Evolutionary conservation across 352 stramenopile genomes (phyloP).

Genomic region (Peronosclerospora sorghi): DNA sequence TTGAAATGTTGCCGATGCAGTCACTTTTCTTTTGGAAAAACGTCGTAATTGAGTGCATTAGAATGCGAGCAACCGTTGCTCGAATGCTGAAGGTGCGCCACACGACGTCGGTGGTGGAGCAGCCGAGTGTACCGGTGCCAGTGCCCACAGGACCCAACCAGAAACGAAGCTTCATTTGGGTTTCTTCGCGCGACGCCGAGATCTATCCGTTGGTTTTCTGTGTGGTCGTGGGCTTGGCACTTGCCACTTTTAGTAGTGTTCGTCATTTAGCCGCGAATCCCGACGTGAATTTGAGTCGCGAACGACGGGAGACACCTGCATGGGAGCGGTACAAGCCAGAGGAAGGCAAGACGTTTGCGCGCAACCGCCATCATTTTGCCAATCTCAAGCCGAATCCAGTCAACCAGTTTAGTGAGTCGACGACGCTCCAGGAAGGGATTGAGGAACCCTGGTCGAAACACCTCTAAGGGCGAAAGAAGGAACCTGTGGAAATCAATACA

Average conservation of each 20-base stretch:
- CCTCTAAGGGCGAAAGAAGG: background rate
- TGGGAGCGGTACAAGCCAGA: constrained; percentile 23
- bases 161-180: constrained; percentile 13
- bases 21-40: background rate
- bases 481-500: no score
- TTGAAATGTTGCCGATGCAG: no score
- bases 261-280: constrained; percentile 20
- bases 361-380: constrained; percentile 19
- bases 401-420: constrained; percentile 16
- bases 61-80: constrained; percentile 10
- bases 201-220: constrained; percentile 26
- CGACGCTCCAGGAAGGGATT: constrained; percentile 7
- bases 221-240: constrained; percentile 9
- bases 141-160: constrained; percentile 10
- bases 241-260: constrained; percentile 12
- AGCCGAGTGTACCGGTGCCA: constrained; percentile 12
- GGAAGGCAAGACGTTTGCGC: constrained; percentile 15
- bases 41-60: background rate
- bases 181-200: constrained; percentile 20
- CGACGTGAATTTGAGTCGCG: constrained; percentile 20
- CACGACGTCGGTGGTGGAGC: constrained; percentile 5
- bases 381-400: constrained; percentile 22
- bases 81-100: constrained; percentile 10
- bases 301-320: constrained; percentile 17
- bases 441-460: constrained; percentile 5